Evolutionary conservation across 352 stramenopile species (phyloP).

Genomic region (Pythium utonaiense): DNA sequence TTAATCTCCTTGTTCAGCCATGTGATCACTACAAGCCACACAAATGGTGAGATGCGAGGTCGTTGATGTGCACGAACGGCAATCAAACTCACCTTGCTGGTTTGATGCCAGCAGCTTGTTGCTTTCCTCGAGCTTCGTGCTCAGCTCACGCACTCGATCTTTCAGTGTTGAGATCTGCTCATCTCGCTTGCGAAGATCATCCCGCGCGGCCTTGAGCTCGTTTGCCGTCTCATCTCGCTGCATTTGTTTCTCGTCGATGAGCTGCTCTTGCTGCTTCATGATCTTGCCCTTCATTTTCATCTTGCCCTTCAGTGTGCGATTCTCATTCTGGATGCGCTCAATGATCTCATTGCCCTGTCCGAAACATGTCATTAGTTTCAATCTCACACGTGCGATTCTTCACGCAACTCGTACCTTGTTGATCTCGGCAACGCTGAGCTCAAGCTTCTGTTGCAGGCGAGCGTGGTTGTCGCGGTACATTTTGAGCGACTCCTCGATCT

Average conservation of each 20-base stretch:
- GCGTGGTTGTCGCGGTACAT: constrained; percentile 86
- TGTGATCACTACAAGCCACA: constrained; percentile 60
- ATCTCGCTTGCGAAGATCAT: constrained; percentile 69
- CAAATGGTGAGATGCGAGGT: neutral
- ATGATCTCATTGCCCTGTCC: constrained; percentile 87
- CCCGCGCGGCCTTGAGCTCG: constrained; percentile 58
- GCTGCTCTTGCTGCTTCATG: constrained; percentile 86
- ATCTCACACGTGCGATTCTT: no score
- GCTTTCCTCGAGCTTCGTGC: constrained; percentile 84
- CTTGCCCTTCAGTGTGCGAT: constrained; percentile 68
- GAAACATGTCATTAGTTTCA: neutral
- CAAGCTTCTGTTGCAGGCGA: constrained; percentile 83
- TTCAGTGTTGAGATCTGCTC: constrained; percentile 62
- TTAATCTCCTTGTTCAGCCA: constrained; percentile 93
- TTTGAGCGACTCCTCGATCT: constrained; percentile 83
- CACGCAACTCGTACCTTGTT: constrained; percentile 63
- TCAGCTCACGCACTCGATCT: constrained; percentile 65
- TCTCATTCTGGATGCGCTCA: constrained; percentile 84
- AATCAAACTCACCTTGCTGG: constrained; percentile 64
- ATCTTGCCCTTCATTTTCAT: constrained; percentile 88
- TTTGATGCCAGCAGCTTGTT: constrained; percentile 87
- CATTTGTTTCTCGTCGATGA: constrained; percentile 77
- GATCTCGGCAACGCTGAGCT: constrained; percentile 88
- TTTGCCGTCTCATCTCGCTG: constrained; percentile 61
- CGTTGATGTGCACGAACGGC: neutral